Percentiles rank a stretch among this genome's conserved stretches.
phyloP scores from a whole-genome alignment of 75 land plant species.

The Picea glauca region DNA sequence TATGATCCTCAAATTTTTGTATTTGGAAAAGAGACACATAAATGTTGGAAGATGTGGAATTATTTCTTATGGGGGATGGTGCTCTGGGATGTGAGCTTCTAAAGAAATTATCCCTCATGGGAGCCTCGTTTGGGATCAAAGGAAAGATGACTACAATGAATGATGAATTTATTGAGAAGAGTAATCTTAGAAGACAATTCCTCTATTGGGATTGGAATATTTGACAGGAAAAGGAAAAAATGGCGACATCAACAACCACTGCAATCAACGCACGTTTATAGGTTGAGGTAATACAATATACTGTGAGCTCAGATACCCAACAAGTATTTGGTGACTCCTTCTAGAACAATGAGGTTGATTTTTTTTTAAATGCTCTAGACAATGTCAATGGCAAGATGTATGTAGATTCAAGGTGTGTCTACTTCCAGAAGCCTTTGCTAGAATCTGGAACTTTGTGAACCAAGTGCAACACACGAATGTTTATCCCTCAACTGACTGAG shows the following conservation, averaged over 20 bases:
- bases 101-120: conserved; percentile 91
- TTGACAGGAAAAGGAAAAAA: conserved; percentile 84
- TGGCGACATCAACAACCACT: conserved; percentile 76
- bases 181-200: conserved; percentile 92
- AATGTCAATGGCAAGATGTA: conserved; percentile 89
- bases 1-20: conserved; percentile 94
- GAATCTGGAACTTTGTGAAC: conserved; percentile 93
- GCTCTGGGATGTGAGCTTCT: conserved; percentile 94
- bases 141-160: conserved; percentile 88
- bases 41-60: conserved; percentile 64
- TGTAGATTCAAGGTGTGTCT: conserved; percentile 81
- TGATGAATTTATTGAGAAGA: conserved; percentile 97
- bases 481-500: conserved; percentile 89
- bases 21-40: conserved; percentile 75
- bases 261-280: conserved; percentile 60
- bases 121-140: conserved; percentile 67
- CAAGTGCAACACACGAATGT: conserved; percentile 95
- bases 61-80: conserved; percentile 91
- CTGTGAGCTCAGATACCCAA: conserved; percentile 81
- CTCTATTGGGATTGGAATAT: conserved; percentile 92
- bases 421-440: conserved; percentile 90
- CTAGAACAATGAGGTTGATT: conserved; percentile 66
- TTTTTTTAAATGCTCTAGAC: conserved; percentile 83
- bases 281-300: conserved; percentile 78
- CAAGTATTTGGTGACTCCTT: conserved; percentile 83